Conservation (phyloP, 257 asterid genomes). For the Nicotiana paniculata region DNA sequence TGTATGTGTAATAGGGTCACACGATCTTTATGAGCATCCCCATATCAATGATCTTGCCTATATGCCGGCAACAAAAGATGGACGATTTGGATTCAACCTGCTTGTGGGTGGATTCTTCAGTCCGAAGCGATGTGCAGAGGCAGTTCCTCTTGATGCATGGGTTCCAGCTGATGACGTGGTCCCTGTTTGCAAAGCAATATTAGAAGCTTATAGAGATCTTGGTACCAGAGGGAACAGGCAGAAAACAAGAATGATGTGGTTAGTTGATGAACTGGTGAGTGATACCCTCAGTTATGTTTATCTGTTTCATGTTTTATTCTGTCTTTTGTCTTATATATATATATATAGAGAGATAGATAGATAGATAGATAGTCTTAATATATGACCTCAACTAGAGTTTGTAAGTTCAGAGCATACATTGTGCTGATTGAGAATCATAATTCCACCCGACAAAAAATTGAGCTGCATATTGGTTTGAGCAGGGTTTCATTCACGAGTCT, state of each 20-base stretch:
- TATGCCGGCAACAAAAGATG: constrained; percentile 81
- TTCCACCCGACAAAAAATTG: neutral
- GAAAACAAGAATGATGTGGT: constrained; percentile 98
- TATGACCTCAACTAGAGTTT: neutral
- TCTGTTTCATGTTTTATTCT: neutral
- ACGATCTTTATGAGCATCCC: constrained; percentile 95
- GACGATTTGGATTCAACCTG: constrained; percentile 76
- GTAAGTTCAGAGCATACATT: neutral
- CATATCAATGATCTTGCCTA: constrained; percentile 96
- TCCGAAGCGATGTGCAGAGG: constrained; percentile 88
- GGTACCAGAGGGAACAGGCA: constrained; percentile 89
- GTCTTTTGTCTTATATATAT: neutral
- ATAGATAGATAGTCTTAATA: no score
- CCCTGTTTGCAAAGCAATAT: constrained; percentile 71
- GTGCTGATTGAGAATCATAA: neutral
- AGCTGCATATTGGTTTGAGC: neutral
- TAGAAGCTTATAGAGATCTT: constrained; percentile 83
- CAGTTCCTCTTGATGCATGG: constrained; percentile 97
- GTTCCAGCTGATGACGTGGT: constrained; percentile 85
- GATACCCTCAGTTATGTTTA: neutral
- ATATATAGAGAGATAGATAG: no score
- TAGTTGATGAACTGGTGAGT: constrained; percentile 94
- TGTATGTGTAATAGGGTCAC: constrained; percentile 87
- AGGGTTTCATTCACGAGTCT: neutral
- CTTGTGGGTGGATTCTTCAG: constrained; percentile 97